Base-by-base conservation (phyloP, 768 basidiomycete genomes). In the Lactarius hengduanensis region DNA sequence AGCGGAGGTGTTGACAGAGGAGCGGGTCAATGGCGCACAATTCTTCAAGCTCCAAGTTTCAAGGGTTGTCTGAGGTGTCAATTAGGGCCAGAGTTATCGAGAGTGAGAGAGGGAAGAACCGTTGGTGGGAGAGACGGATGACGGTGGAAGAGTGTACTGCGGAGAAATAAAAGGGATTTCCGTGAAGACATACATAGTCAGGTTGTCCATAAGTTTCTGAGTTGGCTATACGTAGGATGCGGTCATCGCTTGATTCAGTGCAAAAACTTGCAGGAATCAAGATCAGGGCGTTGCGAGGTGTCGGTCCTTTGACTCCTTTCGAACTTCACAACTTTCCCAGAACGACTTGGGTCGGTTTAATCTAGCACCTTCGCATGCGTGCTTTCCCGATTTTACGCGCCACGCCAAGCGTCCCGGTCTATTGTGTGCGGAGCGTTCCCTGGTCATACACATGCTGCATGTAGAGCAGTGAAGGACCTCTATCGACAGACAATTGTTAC, bases 341-440 rank as follows among this genome's bases (percentile, higher is more conserved):
- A 13, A 16, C 38, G 38, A 40, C 15, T 40, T 40, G 38, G 38
- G 38, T 40, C 15, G 15, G 15, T 40, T 40, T 40, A 40, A 4
- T 15, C 38, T 15, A 15, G 38, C 38, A 15, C 38, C 38, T 40
- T 40, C 38, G 38, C 38, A 40, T 5, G 38, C n/a, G 38, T 40
- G 13, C 38, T 40, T 40, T 15, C 38, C 38, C 9, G 10, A 10
- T 15, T 16, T 40, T 40, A 40, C 13, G 5, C 38, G 4, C 43
- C 20, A 50, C 22, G 22, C n/a, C 22, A 13, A 6, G 22, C 22
- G 4, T 13, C 47, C 22, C 4, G 9, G 4, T 2, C n/a, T 22
- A 11, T 10, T 41, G 28, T 1, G 36, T 59, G 59, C 59, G 59
- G 64, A 65, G 59, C 32, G 16, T 11, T 38, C 36, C 36, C 20